phyloP scores from a whole-genome alignment of 2,329 filamentous ascomycete genomes.

The Dactylellina haptotyla region DNA sequence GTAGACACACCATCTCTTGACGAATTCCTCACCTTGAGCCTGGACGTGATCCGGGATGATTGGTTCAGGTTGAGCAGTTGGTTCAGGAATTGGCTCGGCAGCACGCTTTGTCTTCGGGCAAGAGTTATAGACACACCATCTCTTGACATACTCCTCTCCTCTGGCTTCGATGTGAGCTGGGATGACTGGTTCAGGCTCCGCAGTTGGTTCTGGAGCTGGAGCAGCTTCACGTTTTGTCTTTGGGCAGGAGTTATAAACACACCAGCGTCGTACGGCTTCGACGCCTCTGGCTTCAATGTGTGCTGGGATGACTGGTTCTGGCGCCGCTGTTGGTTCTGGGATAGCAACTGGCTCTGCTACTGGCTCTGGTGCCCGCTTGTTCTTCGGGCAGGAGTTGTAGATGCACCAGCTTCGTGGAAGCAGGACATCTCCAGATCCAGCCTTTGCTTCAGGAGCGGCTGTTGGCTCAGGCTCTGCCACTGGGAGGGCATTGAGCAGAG shows the following conservation, averaged over 20 bases:
- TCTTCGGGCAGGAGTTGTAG: slow-evolving; percentile 7
- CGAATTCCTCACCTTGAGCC: background rate
- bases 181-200: background rate
- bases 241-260: slow-evolving; percentile 27
- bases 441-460: background rate
- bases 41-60: background rate
- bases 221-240: slow-evolving; percentile 37
- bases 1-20: slow-evolving; percentile 2
- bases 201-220: background rate
- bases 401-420: slow-evolving; percentile 6
- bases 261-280: slow-evolving; percentile 5
- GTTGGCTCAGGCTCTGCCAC: slow-evolving; percentile 24
- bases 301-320: slow-evolving; percentile 3
- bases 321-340: background rate
- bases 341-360: background rate
- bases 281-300: background rate
- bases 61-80: background rate
- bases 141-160: background rate
- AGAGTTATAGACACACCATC: background rate
- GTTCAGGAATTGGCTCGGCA: background rate
- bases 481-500: slow-evolving; percentile 30
- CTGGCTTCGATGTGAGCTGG: too few species aligned
- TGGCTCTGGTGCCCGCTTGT: slow-evolving; percentile 18
- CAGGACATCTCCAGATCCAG: background rate
- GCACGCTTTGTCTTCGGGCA: background rate